phyloP scores from a whole-genome alignment of 371 early-diverging fungal species.

The Saksenaea oblongispora region DNA sequence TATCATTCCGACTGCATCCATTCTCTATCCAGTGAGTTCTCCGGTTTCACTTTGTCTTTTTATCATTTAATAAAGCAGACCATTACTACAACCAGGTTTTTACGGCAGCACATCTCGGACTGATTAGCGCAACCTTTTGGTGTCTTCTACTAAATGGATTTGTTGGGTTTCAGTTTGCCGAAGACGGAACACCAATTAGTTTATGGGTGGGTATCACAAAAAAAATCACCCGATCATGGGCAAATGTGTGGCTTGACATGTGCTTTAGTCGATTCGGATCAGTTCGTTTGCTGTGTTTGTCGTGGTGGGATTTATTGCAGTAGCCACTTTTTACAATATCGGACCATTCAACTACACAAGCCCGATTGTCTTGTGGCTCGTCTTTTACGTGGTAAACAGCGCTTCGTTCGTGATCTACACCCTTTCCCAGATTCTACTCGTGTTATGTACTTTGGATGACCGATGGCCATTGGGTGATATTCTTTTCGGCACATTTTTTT shows the following conservation, averaged over 20 bases:
- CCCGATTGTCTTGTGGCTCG: slow-evolving; percentile 71
- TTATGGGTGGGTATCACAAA: slow-evolving; percentile 38
- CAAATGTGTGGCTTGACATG: neutral
- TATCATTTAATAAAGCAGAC: neutral
- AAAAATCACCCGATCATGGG: slow-evolving; percentile 6
- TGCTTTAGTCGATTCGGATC: slow-evolving; percentile 68
- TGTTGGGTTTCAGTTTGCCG: slow-evolving; percentile 90
- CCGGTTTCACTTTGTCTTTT: neutral
- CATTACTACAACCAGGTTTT: slow-evolving; percentile 59
- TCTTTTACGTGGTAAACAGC: slow-evolving; percentile 76
- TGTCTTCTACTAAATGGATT: slow-evolving; percentile 87
- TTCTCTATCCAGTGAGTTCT: slow-evolving; percentile 69
- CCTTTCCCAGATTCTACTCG: slow-evolving; percentile 79
- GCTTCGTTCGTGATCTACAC: slow-evolving; percentile 74
- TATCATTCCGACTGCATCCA: slow-evolving; percentile 76
- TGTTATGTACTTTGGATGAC: slow-evolving; percentile 85
- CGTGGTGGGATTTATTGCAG: slow-evolving; percentile 65
- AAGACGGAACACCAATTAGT: slow-evolving; percentile 84
- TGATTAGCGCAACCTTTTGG: slow-evolving; percentile 78
- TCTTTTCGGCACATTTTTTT: slow-evolving; percentile 75
- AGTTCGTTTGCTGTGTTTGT: slow-evolving; percentile 64
- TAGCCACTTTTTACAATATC: slow-evolving; percentile 74
- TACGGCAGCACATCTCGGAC: slow-evolving; percentile 72
- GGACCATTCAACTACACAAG: slow-evolving; percentile 58
- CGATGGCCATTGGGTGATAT: slow-evolving; percentile 88